These are phyloP conservation scores for Chaetomium tenue DNA, from an alignment of 495 filamentous ascomycete species.

Conservation along the genomic window DNA sequence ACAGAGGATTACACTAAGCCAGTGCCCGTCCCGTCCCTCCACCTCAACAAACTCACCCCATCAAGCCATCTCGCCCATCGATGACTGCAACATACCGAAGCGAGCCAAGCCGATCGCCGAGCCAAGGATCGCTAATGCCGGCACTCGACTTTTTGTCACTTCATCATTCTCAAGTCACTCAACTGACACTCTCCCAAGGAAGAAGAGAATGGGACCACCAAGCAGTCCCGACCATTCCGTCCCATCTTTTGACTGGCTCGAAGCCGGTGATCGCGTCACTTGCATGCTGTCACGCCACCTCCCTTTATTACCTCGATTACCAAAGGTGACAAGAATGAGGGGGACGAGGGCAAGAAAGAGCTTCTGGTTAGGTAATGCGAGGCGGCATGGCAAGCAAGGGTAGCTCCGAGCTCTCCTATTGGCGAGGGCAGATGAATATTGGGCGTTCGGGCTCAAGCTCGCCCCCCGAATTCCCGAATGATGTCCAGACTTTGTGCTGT, in stretches of 20 bases:
- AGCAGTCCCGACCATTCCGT: neutral
- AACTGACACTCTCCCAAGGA: neutral
- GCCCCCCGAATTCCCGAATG: neutral
- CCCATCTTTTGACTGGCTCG: neutral
- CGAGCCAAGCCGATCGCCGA: neutral
- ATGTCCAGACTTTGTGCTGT: neutral
- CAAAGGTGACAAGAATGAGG: neutral
- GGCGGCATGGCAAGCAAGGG: neutral
- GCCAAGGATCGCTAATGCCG: slow-evolving; percentile 8
- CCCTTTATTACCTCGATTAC: neutral
- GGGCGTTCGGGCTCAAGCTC: neutral
- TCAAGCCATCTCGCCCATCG: no score
- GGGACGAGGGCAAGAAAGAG: neutral
- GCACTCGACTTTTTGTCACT: neutral
- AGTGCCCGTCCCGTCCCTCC: neutral
- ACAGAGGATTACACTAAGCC: neutral
- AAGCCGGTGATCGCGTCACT: neutral
- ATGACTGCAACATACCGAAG: neutral
- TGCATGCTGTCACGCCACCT: slow-evolving; percentile 1
- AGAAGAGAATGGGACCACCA: neutral
- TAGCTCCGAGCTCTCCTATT: slow-evolving; percentile 18
- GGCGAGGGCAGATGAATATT: neutral
- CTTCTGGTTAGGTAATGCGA: neutral
- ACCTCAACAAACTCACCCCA: no score
- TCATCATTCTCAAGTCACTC: no score